Conservation (phyloP, 1,284 basidiomycete species). For the Gymnopus androsaceus region DNA sequence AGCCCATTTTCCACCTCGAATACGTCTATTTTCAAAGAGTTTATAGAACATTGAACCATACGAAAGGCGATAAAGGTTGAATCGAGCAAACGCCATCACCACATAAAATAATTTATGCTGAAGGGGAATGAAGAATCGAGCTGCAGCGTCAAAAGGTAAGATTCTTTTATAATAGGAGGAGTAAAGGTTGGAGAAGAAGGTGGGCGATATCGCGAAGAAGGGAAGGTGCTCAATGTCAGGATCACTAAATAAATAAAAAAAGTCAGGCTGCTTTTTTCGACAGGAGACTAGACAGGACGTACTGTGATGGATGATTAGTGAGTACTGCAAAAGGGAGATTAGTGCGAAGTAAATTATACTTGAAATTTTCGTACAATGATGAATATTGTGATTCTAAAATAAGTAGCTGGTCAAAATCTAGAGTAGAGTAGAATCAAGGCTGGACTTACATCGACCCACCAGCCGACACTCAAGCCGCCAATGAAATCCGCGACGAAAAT, state of each 20-base stretch:
- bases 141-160: constrained; percentile 76
- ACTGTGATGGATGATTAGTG: constrained; percentile 97
- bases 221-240: constrained; percentile 96
- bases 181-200: constrained; percentile 85
- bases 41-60: constrained; percentile 76
- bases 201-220: constrained; percentile 92
- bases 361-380: constrained; percentile 69
- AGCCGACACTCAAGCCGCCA: constrained; percentile 91
- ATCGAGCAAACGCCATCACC: constrained; percentile 88
- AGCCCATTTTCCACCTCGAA: constrained; percentile 67
- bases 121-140: constrained; percentile 67
- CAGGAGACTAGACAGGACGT: constrained; percentile 30
- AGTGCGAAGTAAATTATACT: constrained; percentile 14
- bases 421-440: constrained; percentile 15
- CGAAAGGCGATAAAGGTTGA: constrained; percentile 93
- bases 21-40: constrained; percentile 59
- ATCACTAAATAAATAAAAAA: constrained; percentile 72
- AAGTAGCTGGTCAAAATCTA: constrained; percentile 10
- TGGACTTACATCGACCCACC: constrained; percentile 96
- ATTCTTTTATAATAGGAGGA: constrained; percentile 94
- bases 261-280: not conserved
- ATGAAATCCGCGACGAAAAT: constrained; percentile 86
- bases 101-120: constrained; percentile 96
- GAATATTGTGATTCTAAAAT: constrained; percentile 87
- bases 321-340: constrained; percentile 61